These are phyloP conservation scores for Fusarium setosum DNA, from an alignment of 2,329 filamentous ascomycete genomes.

Conservation along the genomic window DNA sequence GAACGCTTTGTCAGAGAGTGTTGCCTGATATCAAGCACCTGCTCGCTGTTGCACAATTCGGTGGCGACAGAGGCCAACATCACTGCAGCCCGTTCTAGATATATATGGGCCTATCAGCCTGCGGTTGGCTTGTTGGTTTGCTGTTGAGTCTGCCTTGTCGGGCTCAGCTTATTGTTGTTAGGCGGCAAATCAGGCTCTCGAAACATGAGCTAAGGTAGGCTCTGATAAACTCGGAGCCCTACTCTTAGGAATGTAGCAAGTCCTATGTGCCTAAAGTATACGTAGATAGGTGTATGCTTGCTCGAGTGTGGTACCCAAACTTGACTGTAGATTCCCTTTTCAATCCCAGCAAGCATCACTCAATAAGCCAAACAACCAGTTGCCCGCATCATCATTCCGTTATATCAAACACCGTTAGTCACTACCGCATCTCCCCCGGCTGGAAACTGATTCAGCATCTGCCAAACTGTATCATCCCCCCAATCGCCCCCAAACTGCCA, in stretches of 20 bases:
- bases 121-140: no score
- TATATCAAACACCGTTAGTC: conserved; percentile 4
- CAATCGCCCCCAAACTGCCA: conserved; percentile 68
- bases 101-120: neutral
- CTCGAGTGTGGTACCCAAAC: neutral
- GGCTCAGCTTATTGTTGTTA: neutral
- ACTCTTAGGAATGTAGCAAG: neutral
- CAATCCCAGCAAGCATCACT: neutral
- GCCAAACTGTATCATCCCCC: conserved; percentile 67
- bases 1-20: conserved; percentile 20
- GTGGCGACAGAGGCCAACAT: neutral
- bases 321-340: neutral
- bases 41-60: conserved; percentile 10
- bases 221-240: neutral
- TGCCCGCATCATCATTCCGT: conserved; percentile 1
- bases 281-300: neutral
- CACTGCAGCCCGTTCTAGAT: neutral
- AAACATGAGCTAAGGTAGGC: neutral
- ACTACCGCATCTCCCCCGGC: conserved; percentile 34
- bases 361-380: neutral
- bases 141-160: neutral
- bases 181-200: neutral
- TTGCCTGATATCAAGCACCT: conserved; percentile 3
- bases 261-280: no score
- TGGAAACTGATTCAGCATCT: conserved; percentile 63